These are phyloP conservation scores for Haplosporangium sp. DNA, from an alignment of 371 early-diverging fungal genomes.

Conservation along the genomic window DNA sequence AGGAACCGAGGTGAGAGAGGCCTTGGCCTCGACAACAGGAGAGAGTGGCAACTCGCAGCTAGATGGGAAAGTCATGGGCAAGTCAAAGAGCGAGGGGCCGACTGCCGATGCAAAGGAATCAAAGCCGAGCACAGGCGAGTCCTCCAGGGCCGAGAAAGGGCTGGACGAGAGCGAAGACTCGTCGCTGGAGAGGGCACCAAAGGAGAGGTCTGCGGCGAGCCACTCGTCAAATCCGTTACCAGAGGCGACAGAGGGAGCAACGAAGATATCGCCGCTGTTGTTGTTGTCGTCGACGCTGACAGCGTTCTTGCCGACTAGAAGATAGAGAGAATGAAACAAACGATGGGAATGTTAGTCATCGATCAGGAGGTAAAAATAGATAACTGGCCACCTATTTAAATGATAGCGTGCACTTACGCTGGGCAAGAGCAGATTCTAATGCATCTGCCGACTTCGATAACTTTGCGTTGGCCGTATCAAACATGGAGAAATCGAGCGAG, in stretches of 20 bases:
- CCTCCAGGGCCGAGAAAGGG: slow-evolving; percentile 49
- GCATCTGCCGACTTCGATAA: slow-evolving; percentile 49
- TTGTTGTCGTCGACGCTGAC: slow-evolving; percentile 9
- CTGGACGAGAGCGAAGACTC: slow-evolving; percentile 49
- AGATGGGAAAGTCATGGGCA: slow-evolving; percentile 18
- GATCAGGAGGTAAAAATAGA: neutral
- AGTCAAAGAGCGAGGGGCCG: slow-evolving; percentile 43
- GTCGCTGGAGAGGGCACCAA: slow-evolving; percentile 40
- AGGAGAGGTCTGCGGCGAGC: slow-evolving; percentile 44
- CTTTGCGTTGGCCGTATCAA: slow-evolving; percentile 49
- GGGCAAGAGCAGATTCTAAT: slow-evolving; percentile 54
- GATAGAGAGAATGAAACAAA: neutral
- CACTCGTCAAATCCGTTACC: slow-evolving; percentile 50
- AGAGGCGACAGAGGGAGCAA: slow-evolving; percentile 15
- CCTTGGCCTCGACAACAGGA: neutral
- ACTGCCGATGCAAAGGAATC: slow-evolving; percentile 35
- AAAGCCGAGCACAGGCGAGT: slow-evolving; percentile 51
- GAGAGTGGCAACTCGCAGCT: neutral
- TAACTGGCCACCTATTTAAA: neutral
- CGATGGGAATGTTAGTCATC: neutral
- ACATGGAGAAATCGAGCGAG: slow-evolving; percentile 51
- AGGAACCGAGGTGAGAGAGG: slow-evolving; percentile 7
- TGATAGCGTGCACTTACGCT: slow-evolving; percentile 27
- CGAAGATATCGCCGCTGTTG: slow-evolving; percentile 11
- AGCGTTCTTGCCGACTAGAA: slow-evolving; percentile 31